These are phyloP conservation scores for Theobroma cacao DNA, from an alignment of 345 rosid genomes.

Conservation along the genomic window DNA sequence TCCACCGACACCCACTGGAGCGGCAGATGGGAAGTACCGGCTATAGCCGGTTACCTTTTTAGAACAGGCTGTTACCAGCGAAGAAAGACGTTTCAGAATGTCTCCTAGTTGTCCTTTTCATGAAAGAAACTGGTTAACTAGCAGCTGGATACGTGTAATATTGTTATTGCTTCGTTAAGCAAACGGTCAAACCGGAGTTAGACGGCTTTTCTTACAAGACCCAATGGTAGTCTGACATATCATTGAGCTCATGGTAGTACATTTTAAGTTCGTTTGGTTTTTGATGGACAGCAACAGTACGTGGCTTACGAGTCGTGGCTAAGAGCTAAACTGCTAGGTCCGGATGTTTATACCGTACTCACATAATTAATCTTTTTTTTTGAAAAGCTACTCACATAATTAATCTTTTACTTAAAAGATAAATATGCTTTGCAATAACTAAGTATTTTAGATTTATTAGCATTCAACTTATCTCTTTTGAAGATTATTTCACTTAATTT, in stretches of 20 bases:
- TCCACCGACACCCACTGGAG: slow-evolving; percentile 44
- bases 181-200: background rate
- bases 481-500: too few species aligned
- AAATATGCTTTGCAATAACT: too few species aligned
- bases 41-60: slow-evolving; percentile 26
- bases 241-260: background rate
- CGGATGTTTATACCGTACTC: too few species aligned
- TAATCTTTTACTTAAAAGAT: too few species aligned
- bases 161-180: fast-evolving
- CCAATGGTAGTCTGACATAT: background rate
- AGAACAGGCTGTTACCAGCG: slow-evolving; percentile 35
- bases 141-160: background rate
- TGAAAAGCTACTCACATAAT: too few species aligned
- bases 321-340: background rate
- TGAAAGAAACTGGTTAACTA: slow-evolving; percentile 4
- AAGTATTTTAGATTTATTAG: too few species aligned
- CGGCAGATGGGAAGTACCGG: slow-evolving; percentile 27
- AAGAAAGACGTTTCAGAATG: background rate
- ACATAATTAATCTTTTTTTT: too few species aligned
- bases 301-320: background rate
- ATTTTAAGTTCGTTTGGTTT: background rate
- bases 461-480: too few species aligned
- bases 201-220: background rate
- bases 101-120: background rate
- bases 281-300: background rate